Conservation (phyloP, 306 rosid genomes). For the Lotus japonicus region DNA sequence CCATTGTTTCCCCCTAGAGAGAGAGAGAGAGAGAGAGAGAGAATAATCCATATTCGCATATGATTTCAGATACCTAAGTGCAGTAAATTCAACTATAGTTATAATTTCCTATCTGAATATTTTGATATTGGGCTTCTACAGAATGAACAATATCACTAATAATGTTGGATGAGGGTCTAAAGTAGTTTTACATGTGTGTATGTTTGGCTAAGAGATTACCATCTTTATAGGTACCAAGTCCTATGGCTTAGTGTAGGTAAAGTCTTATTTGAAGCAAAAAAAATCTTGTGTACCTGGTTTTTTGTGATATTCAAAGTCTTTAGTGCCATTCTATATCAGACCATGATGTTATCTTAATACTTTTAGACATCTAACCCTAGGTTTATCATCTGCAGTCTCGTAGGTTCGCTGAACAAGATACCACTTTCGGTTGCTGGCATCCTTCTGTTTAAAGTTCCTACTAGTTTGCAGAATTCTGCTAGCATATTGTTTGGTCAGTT, state of each 20-base stretch:
- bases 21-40: not conserved
- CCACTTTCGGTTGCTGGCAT: slow-evolving; percentile 93
- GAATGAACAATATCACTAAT: not conserved
- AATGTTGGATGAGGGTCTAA: not conserved
- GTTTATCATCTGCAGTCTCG: slow-evolving; percentile 62
- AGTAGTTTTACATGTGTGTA: not conserved
- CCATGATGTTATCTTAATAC: not conserved
- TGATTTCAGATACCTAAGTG: not conserved
- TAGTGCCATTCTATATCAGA: slow-evolving; percentile 12
- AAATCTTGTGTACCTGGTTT: not conserved
- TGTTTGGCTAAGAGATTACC: not conserved
- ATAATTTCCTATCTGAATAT: not conserved
- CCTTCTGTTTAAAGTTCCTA: slow-evolving; percentile 82
- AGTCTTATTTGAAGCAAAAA: not conserved
- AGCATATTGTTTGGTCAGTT: slow-evolving; percentile 91
- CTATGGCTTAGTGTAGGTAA: not conserved
- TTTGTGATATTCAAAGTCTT: not conserved
- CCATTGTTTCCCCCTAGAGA: not conserved
- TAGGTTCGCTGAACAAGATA: slow-evolving; percentile 95
- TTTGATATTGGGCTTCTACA: not conserved
- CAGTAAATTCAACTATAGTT: not conserved
- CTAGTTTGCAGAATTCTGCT: slow-evolving; percentile 84
- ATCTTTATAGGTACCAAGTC: not conserved
- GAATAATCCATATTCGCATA: not conserved
- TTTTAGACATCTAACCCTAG: slow-evolving; percentile 18